Percentiles rank a stretch among this genome's conserved stretches.
Conservation (phyloP, 2,329 filamentous ascomycete species). For the Fusarium heterosporum region DNA sequence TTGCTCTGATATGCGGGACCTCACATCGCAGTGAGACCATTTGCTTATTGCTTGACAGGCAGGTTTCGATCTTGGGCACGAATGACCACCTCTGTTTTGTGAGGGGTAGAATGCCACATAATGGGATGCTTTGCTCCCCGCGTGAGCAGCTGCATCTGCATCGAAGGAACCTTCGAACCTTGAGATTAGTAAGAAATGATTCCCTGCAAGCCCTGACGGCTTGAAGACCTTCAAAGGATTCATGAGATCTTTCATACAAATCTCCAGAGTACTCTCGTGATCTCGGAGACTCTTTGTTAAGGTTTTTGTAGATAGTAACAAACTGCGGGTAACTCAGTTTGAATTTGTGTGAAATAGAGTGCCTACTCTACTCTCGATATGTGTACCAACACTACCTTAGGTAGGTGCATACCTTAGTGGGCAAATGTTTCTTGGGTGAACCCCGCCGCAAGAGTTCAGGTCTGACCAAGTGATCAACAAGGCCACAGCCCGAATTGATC, state of each 20-base stretch:
- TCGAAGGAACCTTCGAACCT: conserved; percentile 1
- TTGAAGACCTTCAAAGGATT: conserved; percentile 11
- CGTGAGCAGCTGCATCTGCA: conserved; percentile 31
- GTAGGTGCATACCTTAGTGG: no score
- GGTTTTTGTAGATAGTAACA: not conserved
- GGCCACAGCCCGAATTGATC: conserved; percentile 11
- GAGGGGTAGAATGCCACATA: conserved; percentile 19
- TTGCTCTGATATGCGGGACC: conserved; percentile 32
- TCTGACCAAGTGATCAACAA: conserved; percentile 21
- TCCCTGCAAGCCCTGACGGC: conserved; percentile 21
- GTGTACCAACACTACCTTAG: no score
- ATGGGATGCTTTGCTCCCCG: conserved; percentile 23
- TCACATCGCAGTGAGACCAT: conserved; percentile 18
- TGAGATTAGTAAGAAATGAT: conserved; percentile 11
- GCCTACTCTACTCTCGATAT: no score
- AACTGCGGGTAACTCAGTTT: conserved; percentile 6
- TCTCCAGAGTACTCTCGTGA: conserved; percentile 1
- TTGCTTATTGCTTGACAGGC: not conserved
- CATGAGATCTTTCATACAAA: not conserved
- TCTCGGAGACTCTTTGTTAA: not conserved
- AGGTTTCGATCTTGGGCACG: conserved; percentile 1
- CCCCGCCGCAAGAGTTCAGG: conserved; percentile 14
- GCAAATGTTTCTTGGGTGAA: not conserved
- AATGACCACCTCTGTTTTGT: conserved; percentile 10
- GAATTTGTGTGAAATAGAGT: conserved; percentile 17